Evolutionary conservation across 2,329 filamentous ascomycete species (phyloP).

Genomic region (Epichloe brachyelytri): DNA sequence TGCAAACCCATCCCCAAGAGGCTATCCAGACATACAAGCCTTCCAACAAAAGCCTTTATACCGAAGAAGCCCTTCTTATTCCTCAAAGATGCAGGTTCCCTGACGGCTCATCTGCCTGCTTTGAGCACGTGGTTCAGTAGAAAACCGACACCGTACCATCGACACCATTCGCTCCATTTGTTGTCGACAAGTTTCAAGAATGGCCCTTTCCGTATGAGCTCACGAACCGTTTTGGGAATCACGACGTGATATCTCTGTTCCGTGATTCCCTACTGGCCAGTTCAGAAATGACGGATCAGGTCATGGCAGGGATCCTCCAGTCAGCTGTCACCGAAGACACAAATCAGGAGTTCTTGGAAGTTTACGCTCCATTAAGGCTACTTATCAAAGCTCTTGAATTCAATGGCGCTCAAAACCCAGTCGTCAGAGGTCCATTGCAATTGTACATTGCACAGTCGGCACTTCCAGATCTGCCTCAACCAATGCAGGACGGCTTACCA

Average conservation of each 20-base stretch:
- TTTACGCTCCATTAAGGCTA: constrained; percentile 49
- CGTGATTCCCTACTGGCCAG: constrained; percentile 15
- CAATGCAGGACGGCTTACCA: constrained; percentile 52
- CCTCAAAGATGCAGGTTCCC: constrained; percentile 29
- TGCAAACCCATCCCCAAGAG: constrained; percentile 6
- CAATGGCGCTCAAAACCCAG: constrained; percentile 20
- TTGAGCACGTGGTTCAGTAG: constrained; percentile 44
- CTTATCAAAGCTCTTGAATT: constrained; percentile 45
- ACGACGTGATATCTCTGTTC: constrained; percentile 14
- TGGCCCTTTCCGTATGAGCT: constrained; percentile 27
- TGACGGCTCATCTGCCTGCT: constrained; percentile 32
- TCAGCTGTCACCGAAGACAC: constrained; percentile 12
- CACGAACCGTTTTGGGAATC: constrained; percentile 14
- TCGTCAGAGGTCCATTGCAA: constrained; percentile 18
- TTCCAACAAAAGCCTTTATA: constrained; percentile 43
- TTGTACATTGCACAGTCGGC: constrained; percentile 81
- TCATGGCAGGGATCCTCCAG: constrained; percentile 19
- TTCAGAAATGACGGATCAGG: constrained; percentile 15
- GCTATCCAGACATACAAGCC: constrained; percentile 19
- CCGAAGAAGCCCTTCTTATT: constrained; percentile 37
- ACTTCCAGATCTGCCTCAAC: constrained; percentile 51
- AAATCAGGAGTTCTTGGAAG: constrained; percentile 35
- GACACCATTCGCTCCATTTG: constrained; percentile 5
- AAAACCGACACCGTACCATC: not conserved
- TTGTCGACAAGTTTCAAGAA: constrained; percentile 19